Percentiles rank a stretch among this genome's conserved stretches.
These are phyloP conservation scores for Neofusicoccum umdonicola DNA, from an alignment of 2,329 filamentous ascomycete species.

Conservation along the genomic window DNA sequence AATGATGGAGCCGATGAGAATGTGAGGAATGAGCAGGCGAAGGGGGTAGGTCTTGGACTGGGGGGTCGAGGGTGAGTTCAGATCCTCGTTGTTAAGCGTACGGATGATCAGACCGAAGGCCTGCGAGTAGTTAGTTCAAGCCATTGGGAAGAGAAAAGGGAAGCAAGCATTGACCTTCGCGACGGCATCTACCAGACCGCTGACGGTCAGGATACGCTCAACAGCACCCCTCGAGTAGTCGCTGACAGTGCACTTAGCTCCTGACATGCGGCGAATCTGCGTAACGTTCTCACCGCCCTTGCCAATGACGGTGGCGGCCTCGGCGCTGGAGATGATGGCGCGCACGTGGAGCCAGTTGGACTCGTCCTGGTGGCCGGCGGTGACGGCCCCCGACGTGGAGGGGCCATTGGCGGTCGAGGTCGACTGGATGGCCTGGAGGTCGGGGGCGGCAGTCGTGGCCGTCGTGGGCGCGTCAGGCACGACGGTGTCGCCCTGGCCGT, in stretches of 20 bases:
- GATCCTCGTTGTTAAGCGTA: conserved; percentile 93
- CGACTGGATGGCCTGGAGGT: conserved; percentile 60
- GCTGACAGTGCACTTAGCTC: conserved; percentile 97
- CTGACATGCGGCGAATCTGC: conserved; percentile 90
- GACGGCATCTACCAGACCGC: conserved; percentile 91
- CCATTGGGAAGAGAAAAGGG: conserved; percentile 27
- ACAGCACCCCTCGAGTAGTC: conserved; percentile 97
- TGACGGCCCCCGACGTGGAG: conserved; percentile 38
- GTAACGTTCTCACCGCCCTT: conserved; percentile 99
- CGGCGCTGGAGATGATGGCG: conserved; percentile 93
- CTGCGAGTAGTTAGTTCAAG: conserved; percentile 44
- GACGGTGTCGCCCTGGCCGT: conserved; percentile 66
- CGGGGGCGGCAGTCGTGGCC: conserved; percentile 45
- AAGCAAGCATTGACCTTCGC: conserved; percentile 69
- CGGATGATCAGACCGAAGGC: conserved; percentile 98
- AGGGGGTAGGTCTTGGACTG: conserved; percentile 98
- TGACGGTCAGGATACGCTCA: conserved; percentile 95
- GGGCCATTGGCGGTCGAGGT: conserved; percentile 55
- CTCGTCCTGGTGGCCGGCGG: conserved; percentile 70
- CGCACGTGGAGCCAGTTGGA: conserved; percentile 95
- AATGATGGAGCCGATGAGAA: conserved; percentile 97
- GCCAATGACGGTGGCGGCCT: conserved; percentile 96
- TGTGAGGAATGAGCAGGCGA: conserved; percentile 90
- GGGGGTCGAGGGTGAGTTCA: conserved; percentile 81
- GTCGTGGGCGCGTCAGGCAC: conserved; percentile 62